A percentile compares a stretch with the other conserved stretches of the same genome.
Conservation (phyloP, 208 protist species). For the Trypanosoma cruzi region DNA sequence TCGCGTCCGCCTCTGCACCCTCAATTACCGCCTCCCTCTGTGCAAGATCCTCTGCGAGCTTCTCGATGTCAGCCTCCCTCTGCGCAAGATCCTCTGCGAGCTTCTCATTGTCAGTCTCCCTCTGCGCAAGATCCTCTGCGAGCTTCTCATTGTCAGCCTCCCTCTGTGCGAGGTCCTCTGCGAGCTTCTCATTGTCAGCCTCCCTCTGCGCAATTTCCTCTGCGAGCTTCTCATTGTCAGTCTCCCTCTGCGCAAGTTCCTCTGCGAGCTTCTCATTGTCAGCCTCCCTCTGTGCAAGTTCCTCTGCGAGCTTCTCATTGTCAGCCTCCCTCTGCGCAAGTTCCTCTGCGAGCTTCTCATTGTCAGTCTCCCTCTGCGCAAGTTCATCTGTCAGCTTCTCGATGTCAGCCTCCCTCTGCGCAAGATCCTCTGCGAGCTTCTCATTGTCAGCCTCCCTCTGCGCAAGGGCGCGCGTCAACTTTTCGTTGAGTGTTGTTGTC, state of each 20-base stretch:
- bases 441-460: not conserved
- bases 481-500: not conserved
- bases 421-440: not conserved
- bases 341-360: not conserved
- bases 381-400: not conserved
- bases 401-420: not conserved
- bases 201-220: not conserved
- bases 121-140: not conserved
- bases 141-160: not conserved
- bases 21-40: not conserved
- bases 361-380: not conserved
- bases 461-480: not conserved
- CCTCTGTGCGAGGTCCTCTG: not conserved
- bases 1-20: not conserved
- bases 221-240: not conserved
- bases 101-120: not conserved
- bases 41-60: not conserved
- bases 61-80: not conserved
- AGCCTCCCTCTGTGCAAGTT: not conserved
- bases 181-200: not conserved
- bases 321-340: not conserved
- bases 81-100: not conserved
- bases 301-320: not conserved
- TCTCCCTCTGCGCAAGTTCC: not conserved
- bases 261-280: not conserved